These are phyloP conservation scores for Kuraishia floccosa DNA, from an alignment of 805 yeast species.

Conservation along the genomic window DNA sequence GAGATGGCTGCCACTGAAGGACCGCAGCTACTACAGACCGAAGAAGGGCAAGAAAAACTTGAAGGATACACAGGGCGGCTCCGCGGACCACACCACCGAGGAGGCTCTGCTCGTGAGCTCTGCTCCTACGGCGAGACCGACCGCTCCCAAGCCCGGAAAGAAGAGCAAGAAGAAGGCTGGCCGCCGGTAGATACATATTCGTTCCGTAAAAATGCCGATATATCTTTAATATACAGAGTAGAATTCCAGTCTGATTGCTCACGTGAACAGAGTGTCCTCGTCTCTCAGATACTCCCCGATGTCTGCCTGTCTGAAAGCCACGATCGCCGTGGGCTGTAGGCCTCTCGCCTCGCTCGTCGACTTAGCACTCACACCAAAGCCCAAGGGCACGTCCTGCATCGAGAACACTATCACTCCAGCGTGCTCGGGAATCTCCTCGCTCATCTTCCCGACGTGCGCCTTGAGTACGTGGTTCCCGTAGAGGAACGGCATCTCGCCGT, in stretches of 20 bases:
- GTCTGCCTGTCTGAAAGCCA: constrained; percentile 94
- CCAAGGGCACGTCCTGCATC: constrained; percentile 87
- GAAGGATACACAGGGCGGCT: constrained; percentile 53
- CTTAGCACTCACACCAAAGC: constrained; percentile 92
- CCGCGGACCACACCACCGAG: constrained; percentile 34
- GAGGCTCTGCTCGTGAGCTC: constrained; percentile 17
- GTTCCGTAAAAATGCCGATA: too few species aligned
- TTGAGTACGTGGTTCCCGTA: constrained; percentile 95
- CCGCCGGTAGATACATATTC: constrained; percentile 5
- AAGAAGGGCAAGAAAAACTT: constrained; percentile 51
- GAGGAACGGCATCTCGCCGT: constrained; percentile 97
- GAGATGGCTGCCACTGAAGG: constrained; percentile 87
- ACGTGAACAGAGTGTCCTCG: constrained; percentile 91
- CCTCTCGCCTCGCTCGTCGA: constrained; percentile 81
- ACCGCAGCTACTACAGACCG: constrained; percentile 75
- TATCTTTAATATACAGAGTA: too few species aligned
- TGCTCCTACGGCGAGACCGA: constrained; percentile 5
- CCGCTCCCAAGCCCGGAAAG: constrained; percentile 8
- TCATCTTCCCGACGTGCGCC: constrained; percentile 94
- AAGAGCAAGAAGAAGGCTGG: constrained; percentile 18
- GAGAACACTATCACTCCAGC: constrained; percentile 89
- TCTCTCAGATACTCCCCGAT: constrained; percentile 97
- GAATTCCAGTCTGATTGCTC: too few species aligned
- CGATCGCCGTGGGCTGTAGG: constrained; percentile 88
- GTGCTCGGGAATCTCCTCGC: constrained; percentile 96